Conservation (phyloP, 495 filamentous ascomycete genomes). For the Platismatia glauca region DNA sequence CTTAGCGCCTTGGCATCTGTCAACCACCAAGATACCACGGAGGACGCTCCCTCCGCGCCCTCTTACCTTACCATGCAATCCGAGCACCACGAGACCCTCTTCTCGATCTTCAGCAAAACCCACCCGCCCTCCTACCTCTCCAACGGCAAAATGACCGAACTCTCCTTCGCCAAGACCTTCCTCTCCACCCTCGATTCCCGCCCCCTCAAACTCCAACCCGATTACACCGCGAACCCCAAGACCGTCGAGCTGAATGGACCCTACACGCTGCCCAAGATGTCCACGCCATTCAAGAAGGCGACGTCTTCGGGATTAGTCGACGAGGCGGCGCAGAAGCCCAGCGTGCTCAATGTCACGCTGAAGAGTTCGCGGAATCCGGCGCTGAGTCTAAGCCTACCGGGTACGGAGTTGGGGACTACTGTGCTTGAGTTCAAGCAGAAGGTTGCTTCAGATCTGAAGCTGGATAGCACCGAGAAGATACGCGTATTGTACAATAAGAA, state of each 20-base stretch:
- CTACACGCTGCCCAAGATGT: conserved; percentile 22
- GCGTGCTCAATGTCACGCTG: conserved; percentile 45
- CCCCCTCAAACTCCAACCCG: conserved; percentile 65
- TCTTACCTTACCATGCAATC: neutral
- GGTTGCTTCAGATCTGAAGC: conserved; percentile 36
- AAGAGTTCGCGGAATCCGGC: conserved; percentile 68
- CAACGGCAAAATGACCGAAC: conserved; percentile 61
- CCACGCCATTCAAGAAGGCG: conserved; percentile 6
- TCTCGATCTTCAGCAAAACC: neutral
- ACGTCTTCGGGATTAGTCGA: neutral
- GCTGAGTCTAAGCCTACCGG: conserved; percentile 52
- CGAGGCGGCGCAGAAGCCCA: neutral
- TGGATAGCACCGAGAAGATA: conserved; percentile 50
- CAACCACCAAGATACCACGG: neutral
- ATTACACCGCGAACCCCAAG: conserved; percentile 78
- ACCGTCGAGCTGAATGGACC: conserved; percentile 44
- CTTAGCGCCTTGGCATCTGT: conserved; percentile 13
- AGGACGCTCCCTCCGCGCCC: no score
- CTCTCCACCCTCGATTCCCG: conserved; percentile 68
- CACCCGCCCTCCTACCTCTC: neutral
- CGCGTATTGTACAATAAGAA: conserved; percentile 78
- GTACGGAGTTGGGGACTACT: conserved; percentile 52
- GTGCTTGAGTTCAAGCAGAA: conserved; percentile 63
- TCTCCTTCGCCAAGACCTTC: conserved; percentile 74
- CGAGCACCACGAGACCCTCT: neutral